Evolutionary conservation across 2,329 filamentous ascomycete species (phyloP).

Genomic region (Ascochyta clinopodiicola): DNA sequence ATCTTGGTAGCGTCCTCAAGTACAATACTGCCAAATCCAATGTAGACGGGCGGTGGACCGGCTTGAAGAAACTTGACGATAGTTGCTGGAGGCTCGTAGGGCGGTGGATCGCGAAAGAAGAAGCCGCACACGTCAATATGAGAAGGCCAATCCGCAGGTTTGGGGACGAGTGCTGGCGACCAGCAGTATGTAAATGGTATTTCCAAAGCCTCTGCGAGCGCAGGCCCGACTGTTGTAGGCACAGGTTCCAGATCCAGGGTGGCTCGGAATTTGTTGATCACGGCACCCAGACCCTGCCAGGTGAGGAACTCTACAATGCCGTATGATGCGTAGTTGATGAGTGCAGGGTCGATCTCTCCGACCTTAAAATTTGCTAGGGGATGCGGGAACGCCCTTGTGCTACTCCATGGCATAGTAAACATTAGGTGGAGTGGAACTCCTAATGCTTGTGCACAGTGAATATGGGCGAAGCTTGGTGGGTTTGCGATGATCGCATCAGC

Average conservation of each 20-base stretch:
- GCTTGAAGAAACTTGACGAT: slow-evolving; percentile 55
- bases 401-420: slow-evolving; percentile 73
- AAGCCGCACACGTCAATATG: slow-evolving; percentile 52
- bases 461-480: slow-evolving; percentile 76
- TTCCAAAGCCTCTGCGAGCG: slow-evolving; percentile 45
- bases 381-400: slow-evolving; percentile 55
- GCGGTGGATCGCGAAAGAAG: slow-evolving; percentile 51
- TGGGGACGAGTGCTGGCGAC: slow-evolving; percentile 48
- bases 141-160: slow-evolving; percentile 26
- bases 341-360: slow-evolving; percentile 36
- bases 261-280: slow-evolving; percentile 55
- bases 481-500: slow-evolving; percentile 81
- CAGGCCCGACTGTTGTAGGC: slow-evolving; percentile 46
- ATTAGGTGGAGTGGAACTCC: slow-evolving; percentile 79
- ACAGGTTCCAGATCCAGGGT: slow-evolving; percentile 52
- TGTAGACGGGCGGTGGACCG: slow-evolving; percentile 60
- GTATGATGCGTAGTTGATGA: slow-evolving; percentile 54
- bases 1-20: slow-evolving; percentile 57
- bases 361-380: slow-evolving; percentile 56
- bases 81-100: slow-evolving; percentile 50
- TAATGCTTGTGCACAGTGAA: slow-evolving; percentile 74
- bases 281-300: slow-evolving; percentile 57
- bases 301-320: slow-evolving; percentile 55
- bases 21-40: slow-evolving; percentile 65
- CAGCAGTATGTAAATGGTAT: slow-evolving; percentile 56